Base-by-base conservation (phyloP, 192 early-diverging fungal genomes). In the Linnemannia hyalina region DNA sequence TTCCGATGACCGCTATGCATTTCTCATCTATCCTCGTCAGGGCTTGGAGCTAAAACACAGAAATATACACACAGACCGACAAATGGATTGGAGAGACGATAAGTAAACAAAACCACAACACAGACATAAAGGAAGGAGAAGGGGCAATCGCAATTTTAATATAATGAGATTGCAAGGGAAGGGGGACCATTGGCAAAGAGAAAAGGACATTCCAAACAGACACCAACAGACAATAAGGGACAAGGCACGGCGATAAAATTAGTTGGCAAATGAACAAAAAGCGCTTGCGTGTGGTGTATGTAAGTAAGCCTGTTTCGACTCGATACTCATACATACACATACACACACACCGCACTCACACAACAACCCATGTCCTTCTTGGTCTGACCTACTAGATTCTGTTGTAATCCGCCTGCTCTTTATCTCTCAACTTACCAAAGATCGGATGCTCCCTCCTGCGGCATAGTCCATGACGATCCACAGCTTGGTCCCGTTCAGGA, bases 391-490 rank as follows among this genome's bases (percentile, higher is more conserved):
- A 5, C 4, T 29, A 32, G 29, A 11, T 26, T 4, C 8, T 65
- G n/a, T 23, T 65, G 29, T 65, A 23, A 8, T 60, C n/a, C 60
- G 29, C 11, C n/a, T 10, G 22, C 1, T 36, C 11, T 76, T 29
- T 47, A 22, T 29, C 4, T 72, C 15, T 5, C 22, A 65, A 55
- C 65, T 70, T 73, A 96, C 96, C 82, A 97, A 88, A 29, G 90
- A 89, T 74, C 96, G 88, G 49, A 99, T 92, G 78, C 96, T 98
- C 70, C 99, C 99, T 40, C 97, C 99, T 9, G 93, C 97, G 9
- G 97, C 97, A 91, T 96, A 98, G 80, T 99, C 99, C 97, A 99
- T 99, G 76, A 99, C 93, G 78, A 99, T 96, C 97, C 99, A 99
- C 57, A 99, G 91, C 77, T 97, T 98, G 32, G 97, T 97, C 26